Conservation (phyloP, 306 rosid genomes). For the Ormosia semicastrata region DNA sequence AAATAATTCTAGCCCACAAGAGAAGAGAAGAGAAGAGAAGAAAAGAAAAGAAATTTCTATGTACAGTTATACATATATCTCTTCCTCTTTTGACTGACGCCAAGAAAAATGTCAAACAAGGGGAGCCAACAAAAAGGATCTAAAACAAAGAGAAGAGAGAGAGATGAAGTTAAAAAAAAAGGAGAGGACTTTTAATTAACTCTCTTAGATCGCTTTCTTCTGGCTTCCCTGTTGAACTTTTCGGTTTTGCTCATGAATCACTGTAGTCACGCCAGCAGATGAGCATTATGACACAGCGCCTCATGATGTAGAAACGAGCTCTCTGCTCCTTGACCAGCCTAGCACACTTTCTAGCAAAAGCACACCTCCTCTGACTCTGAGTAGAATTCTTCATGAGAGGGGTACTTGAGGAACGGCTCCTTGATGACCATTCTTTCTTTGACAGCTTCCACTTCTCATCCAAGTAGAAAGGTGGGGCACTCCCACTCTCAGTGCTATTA, state of each 20-base stretch:
- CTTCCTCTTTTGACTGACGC: neutral
- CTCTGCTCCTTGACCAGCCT: conserved; percentile 60
- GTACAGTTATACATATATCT: conserved; percentile 27
- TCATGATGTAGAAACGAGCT: conserved; percentile 62
- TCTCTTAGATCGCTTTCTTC: neutral
- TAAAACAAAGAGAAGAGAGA: neutral
- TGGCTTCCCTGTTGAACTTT: too few species aligned
- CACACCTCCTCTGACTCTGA: conserved; percentile 34
- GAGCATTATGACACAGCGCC: conserved; percentile 68
- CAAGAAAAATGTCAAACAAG: neutral
- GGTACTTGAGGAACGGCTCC: conserved; percentile 34
- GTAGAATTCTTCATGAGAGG: conserved; percentile 40
- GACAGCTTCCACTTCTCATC: conserved; percentile 65
- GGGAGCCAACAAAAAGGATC: neutral
- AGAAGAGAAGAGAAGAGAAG: conserved; percentile 26
- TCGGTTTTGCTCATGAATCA: conserved; percentile 31
- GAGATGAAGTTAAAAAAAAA: neutral
- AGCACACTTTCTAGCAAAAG: conserved; percentile 54
- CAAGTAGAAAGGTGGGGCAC: conserved; percentile 35
- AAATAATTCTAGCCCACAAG: conserved; percentile 1
- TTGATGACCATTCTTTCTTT: conserved; percentile 43
- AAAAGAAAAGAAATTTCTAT: neutral
- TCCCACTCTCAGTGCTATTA: neutral
- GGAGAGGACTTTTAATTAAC: neutral
- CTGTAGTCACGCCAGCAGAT: conserved; percentile 64